Base-by-base conservation (phyloP, 1,284 basidiomycete species). In the Microbotryomycetes sp. region DNA sequence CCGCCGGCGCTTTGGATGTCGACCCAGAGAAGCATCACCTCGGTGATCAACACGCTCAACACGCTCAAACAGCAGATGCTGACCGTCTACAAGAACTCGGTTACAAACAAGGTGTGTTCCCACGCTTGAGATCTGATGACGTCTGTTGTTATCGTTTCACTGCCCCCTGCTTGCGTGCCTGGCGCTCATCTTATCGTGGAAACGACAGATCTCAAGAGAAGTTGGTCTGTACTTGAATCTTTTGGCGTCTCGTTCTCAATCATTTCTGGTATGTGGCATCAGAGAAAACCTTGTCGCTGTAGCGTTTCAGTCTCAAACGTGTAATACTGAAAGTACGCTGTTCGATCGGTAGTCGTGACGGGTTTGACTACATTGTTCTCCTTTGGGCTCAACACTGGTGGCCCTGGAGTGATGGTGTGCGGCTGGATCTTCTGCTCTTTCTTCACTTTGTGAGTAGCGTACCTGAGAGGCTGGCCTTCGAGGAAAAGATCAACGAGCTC, bases 401-500 rank as follows among this genome's bases (percentile, higher is more conserved):
- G 86, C 5, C 85, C 85, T 0, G 85, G 79, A 1, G 84, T 86
- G 3, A 86, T 86, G 84, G 83, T 84, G 0, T 86, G 83, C 83
- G 25, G 28, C 23, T 42, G 25, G 47, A 31, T 25, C 28, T 6
- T 49, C 36, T 26, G 55, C 48, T 25, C n/a, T 60, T 26, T 30
- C 46, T 60, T 48, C 49, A 29, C 29, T 46, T 59, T 22, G 50
- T 46, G 15, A 46, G 36, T 59, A 64, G 30, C 66, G 70, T 49
- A 72, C 61, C 14, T 62, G 31, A 30, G 54, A 12, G 3, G 14
- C 16, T 16, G 23, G 30, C 26, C 12, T 51, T 22, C 42, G 16
- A 23, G 4, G 15, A 5, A 42, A 30, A 7, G 32, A 7, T 50
- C 45, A 50, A 12, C n/a, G n/a, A 54, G 22, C 36, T 48, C 23